Evolutionary conservation across 805 yeast genomes (phyloP).

Genomic region (Metschnikowia proteae): DNA sequence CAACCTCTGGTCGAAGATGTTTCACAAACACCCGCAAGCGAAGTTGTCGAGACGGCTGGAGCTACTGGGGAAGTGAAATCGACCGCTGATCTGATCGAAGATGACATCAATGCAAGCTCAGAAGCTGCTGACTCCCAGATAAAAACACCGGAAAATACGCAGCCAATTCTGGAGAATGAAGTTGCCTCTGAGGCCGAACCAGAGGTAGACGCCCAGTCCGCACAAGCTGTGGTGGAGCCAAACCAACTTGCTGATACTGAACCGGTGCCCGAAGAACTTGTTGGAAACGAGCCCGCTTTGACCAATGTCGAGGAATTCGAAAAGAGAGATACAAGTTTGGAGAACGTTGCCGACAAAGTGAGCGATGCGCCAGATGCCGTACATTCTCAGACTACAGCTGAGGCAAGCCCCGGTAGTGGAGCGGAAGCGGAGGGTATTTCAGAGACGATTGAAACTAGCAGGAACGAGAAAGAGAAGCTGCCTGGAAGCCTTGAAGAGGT

Average conservation of each 20-base stretch:
- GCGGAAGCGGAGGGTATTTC: background rate
- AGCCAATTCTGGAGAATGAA: conserved; percentile 5
- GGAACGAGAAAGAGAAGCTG: conserved; percentile 14
- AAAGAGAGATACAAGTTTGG: background rate
- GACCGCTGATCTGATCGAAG: background rate
- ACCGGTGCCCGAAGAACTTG: conserved; percentile 9
- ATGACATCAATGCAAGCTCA: background rate
- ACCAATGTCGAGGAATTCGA: background rate
- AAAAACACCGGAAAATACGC: background rate
- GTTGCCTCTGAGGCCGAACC: background rate
- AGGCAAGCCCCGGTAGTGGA: background rate
- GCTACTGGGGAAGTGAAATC: too few species aligned
- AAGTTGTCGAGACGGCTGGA: background rate
- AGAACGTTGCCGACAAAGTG: conserved; percentile 1
- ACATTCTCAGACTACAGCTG: background rate
- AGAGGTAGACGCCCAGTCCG: background rate
- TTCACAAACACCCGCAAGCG: background rate
- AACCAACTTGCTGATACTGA: conserved; percentile 2
- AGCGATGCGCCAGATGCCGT: background rate
- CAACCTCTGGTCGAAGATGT: background rate
- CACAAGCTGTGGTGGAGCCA: background rate
- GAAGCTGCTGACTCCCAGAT: background rate
- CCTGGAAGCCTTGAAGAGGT: conserved; percentile 11
- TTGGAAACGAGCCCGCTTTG: background rate
- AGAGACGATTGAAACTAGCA: background rate